Evolutionary conservation across 306 rosid species (phyloP).

Genomic region (Pyrus betulifolia): DNA sequence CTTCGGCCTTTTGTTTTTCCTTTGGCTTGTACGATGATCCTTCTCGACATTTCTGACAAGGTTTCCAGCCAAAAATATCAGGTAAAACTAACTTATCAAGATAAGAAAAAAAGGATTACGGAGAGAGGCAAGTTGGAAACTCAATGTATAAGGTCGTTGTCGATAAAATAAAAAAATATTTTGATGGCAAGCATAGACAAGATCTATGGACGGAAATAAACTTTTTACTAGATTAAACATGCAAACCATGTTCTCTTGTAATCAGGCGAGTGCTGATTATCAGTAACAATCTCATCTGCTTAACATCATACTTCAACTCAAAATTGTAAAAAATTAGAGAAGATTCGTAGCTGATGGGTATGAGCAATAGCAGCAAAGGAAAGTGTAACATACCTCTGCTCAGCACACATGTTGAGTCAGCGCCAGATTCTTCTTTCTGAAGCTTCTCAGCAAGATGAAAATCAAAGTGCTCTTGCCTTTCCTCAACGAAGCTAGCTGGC

Average conservation of each 20-base stretch:
- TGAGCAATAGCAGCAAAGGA: not conserved
- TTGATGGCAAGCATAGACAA: no score
- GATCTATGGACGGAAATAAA: no score
- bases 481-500: conserved; percentile 66
- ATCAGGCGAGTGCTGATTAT: no score
- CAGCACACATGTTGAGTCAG: conserved; percentile 13
- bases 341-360: no score
- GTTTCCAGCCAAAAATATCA: not conserved
- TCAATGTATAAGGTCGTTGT: not conserved
- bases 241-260: no score
- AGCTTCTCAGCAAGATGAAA: conserved; percentile 90
- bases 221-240: no score
- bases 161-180: no score
- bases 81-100: not conserved
- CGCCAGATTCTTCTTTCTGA: conserved; percentile 70
- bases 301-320: no score
- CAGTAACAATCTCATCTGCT: no score
- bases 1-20: conserved; percentile 62
- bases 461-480: conserved; percentile 83
- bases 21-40: conserved; percentile 24
- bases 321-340: no score
- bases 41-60: conserved; percentile 36
- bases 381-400: conserved; percentile 36
- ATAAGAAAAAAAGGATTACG: not conserved
- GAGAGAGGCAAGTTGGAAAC: not conserved